Evolutionary conservation across 116 monocot genomes (phyloP).

Genomic region (Trichopus zeylanicus): DNA sequence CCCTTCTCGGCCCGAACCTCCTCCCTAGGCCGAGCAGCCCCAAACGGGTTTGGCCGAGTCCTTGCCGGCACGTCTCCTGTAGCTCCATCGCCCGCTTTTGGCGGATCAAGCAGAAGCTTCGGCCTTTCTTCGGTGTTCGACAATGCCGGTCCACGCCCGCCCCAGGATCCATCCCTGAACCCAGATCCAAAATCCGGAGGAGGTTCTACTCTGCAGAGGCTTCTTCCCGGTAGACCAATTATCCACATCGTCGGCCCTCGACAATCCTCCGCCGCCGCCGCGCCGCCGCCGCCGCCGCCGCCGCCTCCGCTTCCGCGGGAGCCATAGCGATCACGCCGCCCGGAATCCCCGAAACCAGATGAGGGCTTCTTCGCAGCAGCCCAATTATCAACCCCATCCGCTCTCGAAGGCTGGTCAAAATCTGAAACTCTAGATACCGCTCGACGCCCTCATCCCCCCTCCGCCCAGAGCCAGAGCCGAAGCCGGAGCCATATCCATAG

Average conservation of each 20-base stretch:
- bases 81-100: conserved; percentile 30
- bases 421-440: conserved; percentile 28
- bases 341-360: too few species aligned
- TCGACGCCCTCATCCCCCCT: conserved; percentile 7
- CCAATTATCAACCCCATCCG: conserved; percentile 86
- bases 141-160: conserved; percentile 1
- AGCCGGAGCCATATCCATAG: conserved; percentile 48
- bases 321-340: conserved; percentile 37
- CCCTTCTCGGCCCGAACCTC: conserved; percentile 82
- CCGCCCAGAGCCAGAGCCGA: conserved; percentile 9
- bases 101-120: conserved; percentile 61
- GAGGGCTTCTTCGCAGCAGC: conserved; percentile 47
- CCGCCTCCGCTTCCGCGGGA: conserved; percentile 27
- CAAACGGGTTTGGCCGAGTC: conserved; percentile 67
- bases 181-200: conserved; percentile 67
- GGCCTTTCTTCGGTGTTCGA: conserved; percentile 45
- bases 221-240: conserved; percentile 64
- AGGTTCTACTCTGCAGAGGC: conserved; percentile 19
- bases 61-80: conserved; percentile 11
- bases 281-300: too few species aligned
- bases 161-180: conserved; percentile 40
- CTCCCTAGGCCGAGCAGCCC: conserved; percentile 79
- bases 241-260: conserved; percentile 51
- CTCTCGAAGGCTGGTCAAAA: conserved; percentile 60
- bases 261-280: too few species aligned